phyloP scores from a whole-genome alignment of 306 rosid species.

The Vigna hirtella region DNA sequence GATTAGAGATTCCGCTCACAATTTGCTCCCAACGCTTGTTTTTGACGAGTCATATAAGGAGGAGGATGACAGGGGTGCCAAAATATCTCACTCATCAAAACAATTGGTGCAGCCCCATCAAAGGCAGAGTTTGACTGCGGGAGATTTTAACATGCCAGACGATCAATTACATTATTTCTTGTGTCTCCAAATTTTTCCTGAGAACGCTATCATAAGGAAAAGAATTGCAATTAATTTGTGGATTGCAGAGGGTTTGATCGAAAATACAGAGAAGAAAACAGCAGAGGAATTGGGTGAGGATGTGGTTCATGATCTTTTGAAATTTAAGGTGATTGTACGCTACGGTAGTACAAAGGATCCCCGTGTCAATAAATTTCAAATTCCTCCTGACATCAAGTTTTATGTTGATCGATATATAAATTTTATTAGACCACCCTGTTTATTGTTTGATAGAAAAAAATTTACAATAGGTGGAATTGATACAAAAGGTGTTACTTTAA shows the following conservation, averaged over 20 bases:
- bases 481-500: too few relatives aligned
- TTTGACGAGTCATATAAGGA: background rate
- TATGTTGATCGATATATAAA: too few relatives aligned
- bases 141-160: too few relatives aligned
- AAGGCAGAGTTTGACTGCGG: too few relatives aligned
- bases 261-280: background rate
- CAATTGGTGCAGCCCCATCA: background rate
- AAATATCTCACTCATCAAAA: background rate
- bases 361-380: background rate
- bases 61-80: background rate
- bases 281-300: conserved; percentile 32
- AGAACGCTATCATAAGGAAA: conserved; percentile 47
- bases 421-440: too few relatives aligned
- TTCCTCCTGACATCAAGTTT: conserved; percentile 13
- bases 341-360: background rate
- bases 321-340: background rate
- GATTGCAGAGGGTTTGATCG: conserved; percentile 35
- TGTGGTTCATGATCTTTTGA: background rate
- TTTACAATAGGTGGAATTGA: background rate
- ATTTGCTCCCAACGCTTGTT: background rate
- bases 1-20: background rate
- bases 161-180: too few relatives aligned
- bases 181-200: conserved; percentile 44
- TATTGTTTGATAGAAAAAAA: background rate
- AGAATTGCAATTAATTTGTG: conserved; percentile 53